Conservation (phyloP, 108 stramenopile species). For the Conticribra guillardii region DNA sequence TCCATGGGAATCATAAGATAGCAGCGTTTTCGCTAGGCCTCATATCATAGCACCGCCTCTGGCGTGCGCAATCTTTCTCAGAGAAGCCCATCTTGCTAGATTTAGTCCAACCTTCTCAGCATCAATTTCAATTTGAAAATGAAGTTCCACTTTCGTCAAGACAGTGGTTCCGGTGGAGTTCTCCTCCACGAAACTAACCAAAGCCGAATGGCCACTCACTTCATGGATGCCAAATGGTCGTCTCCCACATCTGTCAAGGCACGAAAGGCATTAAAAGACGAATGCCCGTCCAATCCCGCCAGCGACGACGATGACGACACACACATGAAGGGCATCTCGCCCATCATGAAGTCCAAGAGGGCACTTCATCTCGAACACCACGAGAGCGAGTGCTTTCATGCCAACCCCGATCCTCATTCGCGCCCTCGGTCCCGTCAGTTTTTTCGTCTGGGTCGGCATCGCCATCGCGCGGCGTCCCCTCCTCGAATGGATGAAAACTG, state of each 20-base stretch:
- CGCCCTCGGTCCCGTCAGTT: conserved; percentile 1
- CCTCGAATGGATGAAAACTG: background rate
- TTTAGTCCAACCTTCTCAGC: no score
- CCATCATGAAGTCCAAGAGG: background rate
- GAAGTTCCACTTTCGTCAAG: no score
- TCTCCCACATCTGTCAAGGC: background rate
- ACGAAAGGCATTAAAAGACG: background rate
- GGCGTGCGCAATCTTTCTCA: no score
- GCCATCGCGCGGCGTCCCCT: background rate
- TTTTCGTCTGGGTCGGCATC: conserved; percentile 25
- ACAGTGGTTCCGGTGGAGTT: no score
- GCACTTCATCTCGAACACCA: background rate
- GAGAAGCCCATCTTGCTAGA: no score
- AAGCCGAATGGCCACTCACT: no score
- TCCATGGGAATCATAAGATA: no score
- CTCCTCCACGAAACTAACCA: no score
- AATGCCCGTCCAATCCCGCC: conserved; percentile 1
- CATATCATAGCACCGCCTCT: no score
- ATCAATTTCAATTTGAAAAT: no score
- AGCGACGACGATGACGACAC: conserved; percentile 1
- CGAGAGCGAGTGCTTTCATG: background rate
- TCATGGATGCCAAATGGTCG: no score
- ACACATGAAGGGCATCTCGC: background rate
- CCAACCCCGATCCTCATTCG: background rate
- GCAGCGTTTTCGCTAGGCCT: no score